Base-by-base conservation (phyloP, 2,329 filamentous ascomycete genomes). In the Diaporthe sp. region DNA sequence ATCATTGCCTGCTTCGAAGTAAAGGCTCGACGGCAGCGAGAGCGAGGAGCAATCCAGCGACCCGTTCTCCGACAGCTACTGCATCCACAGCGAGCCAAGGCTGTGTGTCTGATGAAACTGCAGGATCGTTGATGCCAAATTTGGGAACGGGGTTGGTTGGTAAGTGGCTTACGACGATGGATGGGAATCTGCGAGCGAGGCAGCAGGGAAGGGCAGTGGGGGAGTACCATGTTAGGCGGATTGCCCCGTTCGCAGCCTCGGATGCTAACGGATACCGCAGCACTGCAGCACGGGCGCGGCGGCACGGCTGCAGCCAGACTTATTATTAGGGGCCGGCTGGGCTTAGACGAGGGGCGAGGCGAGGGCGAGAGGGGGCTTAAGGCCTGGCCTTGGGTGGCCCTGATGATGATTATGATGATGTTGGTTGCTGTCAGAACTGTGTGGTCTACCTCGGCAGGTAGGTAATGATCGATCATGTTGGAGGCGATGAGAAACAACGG, bases 81-180 rank as follows among this genome's bases (percentile, higher is more conserved):
- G 53, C 42, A 49, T 49, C 37, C 51, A 25, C 51, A 28, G 8
- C 28, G 49, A 42, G 70, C 46, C 42, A 73, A 65, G 58, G 70
- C 70, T 73, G 58, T 65, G 58, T 73, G 7, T 46, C n/a, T 73
- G 69, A 67, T 74, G 72, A 72, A 72, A 76, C 65, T 25, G 39
- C 58, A 72, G 49, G 67, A 75, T 72, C 9, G 28, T 25, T 70
- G 72, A 28, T 76, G 67, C 74, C 72, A 76, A 74, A 59, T 76
- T 76, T 71, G 67, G 68, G 31, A 42, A 49, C 42, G 53, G 46
- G 46, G 59, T 44, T 67, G 37, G 55, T 55, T 51, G 62, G 17
- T 53, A 68, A 42, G 57, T 68, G 62, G 62, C 74, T 76, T 69
- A 72, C 67, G 75, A 74, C 71, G 57, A 62, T 73, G 46, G 34